These are phyloP conservation scores for Ramaria rubella DNA, from an alignment of 768 basidiomycete genomes.

Conservation along the genomic window DNA sequence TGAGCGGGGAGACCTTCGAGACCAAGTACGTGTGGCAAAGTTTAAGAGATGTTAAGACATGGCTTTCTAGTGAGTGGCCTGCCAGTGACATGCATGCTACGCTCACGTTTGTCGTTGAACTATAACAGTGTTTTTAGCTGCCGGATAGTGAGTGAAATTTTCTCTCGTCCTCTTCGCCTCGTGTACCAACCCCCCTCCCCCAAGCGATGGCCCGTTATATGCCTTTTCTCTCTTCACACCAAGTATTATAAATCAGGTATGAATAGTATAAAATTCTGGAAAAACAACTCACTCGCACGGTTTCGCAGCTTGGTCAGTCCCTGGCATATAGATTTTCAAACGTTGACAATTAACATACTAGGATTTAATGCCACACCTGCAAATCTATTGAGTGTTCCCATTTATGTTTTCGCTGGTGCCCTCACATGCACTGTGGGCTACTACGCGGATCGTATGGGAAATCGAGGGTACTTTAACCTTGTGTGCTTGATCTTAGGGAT, in stretches of 20 bases:
- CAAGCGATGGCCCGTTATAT: constrained; percentile 39
- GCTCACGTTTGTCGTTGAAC: too few relatives aligned
- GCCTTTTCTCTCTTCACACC: too few relatives aligned
- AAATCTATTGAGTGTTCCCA: constrained; percentile 71
- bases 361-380: constrained; percentile 64
- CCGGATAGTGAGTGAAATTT: constrained; percentile 13
- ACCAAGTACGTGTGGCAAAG: constrained; percentile 52
- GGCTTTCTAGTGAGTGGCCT: constrained; percentile 48
- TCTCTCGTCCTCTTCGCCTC: constrained; percentile 40
- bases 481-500: constrained; percentile 31
- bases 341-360: constrained; percentile 13
- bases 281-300: too few relatives aligned
- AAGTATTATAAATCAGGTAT: too few relatives aligned
- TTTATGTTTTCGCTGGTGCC: constrained; percentile 63
- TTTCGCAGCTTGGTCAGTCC: constrained; percentile 2
- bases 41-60: constrained; percentile 67
- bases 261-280: too few relatives aligned
- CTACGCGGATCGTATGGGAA: constrained; percentile 52
- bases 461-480: constrained; percentile 56
- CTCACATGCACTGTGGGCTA: constrained; percentile 60
- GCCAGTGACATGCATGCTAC: not conserved
- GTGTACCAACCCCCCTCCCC: constrained; percentile 47
- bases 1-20: constrained; percentile 50
- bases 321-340: not conserved
- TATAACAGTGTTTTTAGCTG: constrained; percentile 9